A percentile compares a stretch with the other conserved stretches of the same genome.
Conservation (phyloP, 2,329 filamentous ascomycete genomes). For the Plenodomus lindquistii region DNA sequence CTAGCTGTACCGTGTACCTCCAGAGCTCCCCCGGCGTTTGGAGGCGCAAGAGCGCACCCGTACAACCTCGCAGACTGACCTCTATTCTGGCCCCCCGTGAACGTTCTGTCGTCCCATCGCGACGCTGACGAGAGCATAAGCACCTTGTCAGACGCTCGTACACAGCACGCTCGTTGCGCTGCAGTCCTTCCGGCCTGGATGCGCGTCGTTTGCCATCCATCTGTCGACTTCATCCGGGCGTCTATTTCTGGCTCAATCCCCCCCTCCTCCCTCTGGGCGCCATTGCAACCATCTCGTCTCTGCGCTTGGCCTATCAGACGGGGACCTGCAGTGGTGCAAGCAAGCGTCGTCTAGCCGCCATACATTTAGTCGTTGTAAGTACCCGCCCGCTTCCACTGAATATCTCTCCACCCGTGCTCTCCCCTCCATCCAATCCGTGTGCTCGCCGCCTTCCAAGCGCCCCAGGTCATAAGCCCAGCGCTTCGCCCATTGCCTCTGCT, state of each 20-base stretch:
- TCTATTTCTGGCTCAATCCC: slow-evolving; percentile 46
- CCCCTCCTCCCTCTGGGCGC: slow-evolving; percentile 30
- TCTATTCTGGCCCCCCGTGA: slow-evolving; percentile 13
- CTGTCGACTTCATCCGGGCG: slow-evolving; percentile 44
- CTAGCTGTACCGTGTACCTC: no score
- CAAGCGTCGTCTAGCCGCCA: slow-evolving; percentile 38
- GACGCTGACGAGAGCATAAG: slow-evolving; percentile 30
- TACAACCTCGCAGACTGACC: slow-evolving; percentile 19
- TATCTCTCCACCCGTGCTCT: slow-evolving; percentile 40
- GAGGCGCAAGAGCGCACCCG: slow-evolving; percentile 20
- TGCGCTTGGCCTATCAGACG: slow-evolving; percentile 39
- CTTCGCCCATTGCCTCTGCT: slow-evolving; percentile 40
- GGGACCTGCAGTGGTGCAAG: slow-evolving; percentile 34
- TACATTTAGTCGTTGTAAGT: slow-evolving; percentile 46
- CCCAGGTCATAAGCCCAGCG: slow-evolving; percentile 46
- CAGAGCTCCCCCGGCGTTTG: slow-evolving; percentile 6
- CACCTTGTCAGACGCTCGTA: slow-evolving; percentile 29
- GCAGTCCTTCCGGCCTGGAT: slow-evolving; percentile 36
- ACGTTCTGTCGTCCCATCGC: slow-evolving; percentile 1
- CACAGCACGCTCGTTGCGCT: slow-evolving; percentile 28
- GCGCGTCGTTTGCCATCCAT: slow-evolving; percentile 34
- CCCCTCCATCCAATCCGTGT: slow-evolving; percentile 35
- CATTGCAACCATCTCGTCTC: slow-evolving; percentile 37
- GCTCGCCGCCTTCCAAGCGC: slow-evolving; percentile 41
- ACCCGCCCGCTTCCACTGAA: slow-evolving; percentile 42